Base-by-base conservation (phyloP, 495 filamentous ascomycete species). In the Symbiotaphrina buchneri region DNA sequence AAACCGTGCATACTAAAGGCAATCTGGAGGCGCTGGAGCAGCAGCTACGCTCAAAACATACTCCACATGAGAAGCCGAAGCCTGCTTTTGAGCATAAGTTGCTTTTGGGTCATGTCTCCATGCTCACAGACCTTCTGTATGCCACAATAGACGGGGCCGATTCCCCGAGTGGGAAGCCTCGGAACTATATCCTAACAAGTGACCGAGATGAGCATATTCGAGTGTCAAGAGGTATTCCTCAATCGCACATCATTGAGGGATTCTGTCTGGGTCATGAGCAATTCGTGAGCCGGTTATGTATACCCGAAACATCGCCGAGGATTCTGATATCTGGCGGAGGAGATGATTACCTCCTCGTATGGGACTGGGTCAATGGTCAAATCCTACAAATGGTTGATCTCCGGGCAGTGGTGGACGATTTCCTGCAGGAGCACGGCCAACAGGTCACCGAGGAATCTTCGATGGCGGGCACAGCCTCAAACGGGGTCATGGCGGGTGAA, bases 131-230 rank as follows among this genome's bases (percentile, higher is more conserved):
- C 42, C 39, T 94, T 21, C 40, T 51, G 2, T 56, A 66, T 17
- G 66, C 61, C 3, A 46, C 50, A 14, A 16, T 47, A 2, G 19
- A 27, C 7, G 14, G 21, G 5, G 32, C 29, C 10, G 32, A 38
- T 11, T 21, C 36, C 4, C 18, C 14, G 5, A 18, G 21, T 15
- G 38, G 34, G 20, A 43, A 43, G 37, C 21, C 21, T 3, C 53
- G 67, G 31, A 56, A 48, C 25, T 92, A 85, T 46, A 74, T 95
- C 38, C 46, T 97, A 39, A 91, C 83, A 5, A 74, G 72, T 13
- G 87, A 97, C 53, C 70, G 87, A 33, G 87, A 97, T 56, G 87
- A 97, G 57, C 90, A 95, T 47, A 92, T 97, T 42, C 81, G 87
- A 32, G 60, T 97, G 6, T 87, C 85, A 17, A 63, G 87, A 34